These are phyloP conservation scores for Urochloa ruziziensis DNA, from an alignment of 176 grass and related monocot species.

Conservation along the genomic window DNA sequence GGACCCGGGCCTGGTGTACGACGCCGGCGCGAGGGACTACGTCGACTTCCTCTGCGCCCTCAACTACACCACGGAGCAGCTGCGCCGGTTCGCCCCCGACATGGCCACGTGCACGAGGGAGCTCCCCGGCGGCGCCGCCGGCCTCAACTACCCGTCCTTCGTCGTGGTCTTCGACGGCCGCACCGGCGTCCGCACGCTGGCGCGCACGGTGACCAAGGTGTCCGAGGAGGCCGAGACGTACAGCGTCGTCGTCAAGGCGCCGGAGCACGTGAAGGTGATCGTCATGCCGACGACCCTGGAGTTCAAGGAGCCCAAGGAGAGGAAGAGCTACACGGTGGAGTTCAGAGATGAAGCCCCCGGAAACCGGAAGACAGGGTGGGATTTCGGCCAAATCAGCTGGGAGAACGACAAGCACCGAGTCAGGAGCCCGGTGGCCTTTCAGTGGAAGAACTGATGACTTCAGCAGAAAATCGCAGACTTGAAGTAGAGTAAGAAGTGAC, in stretches of 20 bases:
- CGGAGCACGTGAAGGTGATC: not conserved
- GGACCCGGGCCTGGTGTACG: constrained; percentile 10
- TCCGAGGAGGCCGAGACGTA: too few species aligned
- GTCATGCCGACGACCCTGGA: not conserved
- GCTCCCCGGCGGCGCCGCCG: too few species aligned
- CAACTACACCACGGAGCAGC: too few species aligned
- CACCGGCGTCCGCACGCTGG: too few species aligned
- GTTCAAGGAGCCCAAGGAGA: not conserved
- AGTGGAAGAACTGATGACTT: not conserved
- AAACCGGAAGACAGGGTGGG: not conserved
- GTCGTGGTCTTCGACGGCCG: too few species aligned
- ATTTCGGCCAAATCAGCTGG: constrained; percentile 34
- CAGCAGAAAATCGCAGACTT: not conserved
- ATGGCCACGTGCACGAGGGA: too few species aligned
- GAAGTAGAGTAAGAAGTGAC: not conserved
- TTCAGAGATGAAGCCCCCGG: not conserved
- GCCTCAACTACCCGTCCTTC: too few species aligned
- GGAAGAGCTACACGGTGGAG: constrained; percentile 4
- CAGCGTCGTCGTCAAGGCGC: not conserved
- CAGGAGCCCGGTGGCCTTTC: not conserved
- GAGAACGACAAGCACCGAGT: not conserved
- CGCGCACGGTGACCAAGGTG: too few species aligned
- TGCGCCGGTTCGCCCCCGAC: too few species aligned
- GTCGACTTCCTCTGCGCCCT: too few species aligned
- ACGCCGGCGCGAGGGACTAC: not conserved